A percentile compares a stretch with the other conserved stretches of the same genome.
phyloP scores from a whole-genome alignment of 2,329 filamentous ascomycete species.

The Colletotrichum tabaci region DNA sequence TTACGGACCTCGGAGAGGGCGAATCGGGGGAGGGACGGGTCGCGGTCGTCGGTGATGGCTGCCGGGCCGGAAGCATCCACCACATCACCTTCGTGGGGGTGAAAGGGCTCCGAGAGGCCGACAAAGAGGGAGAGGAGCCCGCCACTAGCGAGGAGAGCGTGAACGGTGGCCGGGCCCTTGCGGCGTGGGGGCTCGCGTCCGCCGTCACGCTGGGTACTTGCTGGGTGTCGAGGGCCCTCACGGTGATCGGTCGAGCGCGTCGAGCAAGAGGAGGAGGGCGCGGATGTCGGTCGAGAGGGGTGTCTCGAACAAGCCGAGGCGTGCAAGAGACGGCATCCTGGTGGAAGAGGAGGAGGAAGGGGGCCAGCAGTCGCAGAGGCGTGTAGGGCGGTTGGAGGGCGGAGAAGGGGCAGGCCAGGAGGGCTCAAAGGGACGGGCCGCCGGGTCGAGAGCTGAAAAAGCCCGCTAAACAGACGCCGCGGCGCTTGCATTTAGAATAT shows the following conservation, averaged over 20 bases:
- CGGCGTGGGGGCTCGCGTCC: conserved; percentile 18
- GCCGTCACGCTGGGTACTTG: neutral
- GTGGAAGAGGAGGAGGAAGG: neutral
- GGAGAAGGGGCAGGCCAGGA: conserved; percentile 11
- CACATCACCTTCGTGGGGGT: conserved; percentile 28
- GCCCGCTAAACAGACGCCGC: conserved; percentile 41
- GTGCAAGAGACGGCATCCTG: conserved; percentile 21
- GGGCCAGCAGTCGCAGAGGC: conserved; percentile 7
- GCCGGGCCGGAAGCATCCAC: conserved; percentile 27
- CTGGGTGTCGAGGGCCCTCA: neutral
- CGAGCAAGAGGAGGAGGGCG: conserved; percentile 8
- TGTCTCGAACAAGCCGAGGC: conserved; percentile 15
- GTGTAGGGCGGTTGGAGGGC: neutral
- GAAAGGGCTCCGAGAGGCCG: conserved; percentile 41
- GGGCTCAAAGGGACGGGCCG: conserved; percentile 35
- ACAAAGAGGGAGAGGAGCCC: conserved; percentile 41
- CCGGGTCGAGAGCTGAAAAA: conserved; percentile 34
- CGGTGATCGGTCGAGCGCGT: neutral
- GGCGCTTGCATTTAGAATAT: conserved; percentile 38
- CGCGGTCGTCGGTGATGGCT: conserved; percentile 48
- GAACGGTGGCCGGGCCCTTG: conserved; percentile 24
- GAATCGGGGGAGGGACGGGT: conserved; percentile 63
- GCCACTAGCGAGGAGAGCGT: conserved; percentile 41
- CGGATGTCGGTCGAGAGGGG: neutral
- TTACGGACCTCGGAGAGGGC: conserved; percentile 66